A percentile compares a stretch with the other conserved stretches of the same genome.
Conservation (phyloP, 169 alveolate species). For the Cryptosporidium tyzzeri region DNA sequence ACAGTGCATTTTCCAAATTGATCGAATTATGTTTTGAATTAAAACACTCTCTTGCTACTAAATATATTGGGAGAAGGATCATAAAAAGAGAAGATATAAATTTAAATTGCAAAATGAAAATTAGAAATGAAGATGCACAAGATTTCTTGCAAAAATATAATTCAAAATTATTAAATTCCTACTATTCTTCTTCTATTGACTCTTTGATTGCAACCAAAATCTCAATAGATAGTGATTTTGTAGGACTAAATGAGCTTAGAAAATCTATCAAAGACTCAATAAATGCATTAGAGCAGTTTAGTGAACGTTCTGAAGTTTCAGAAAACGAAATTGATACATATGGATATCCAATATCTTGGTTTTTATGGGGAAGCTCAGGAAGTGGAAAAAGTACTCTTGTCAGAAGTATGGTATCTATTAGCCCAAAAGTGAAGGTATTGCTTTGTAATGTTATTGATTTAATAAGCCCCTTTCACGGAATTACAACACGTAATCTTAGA, state of each 20-base stretch:
- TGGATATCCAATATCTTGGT: slow-evolving; percentile 66
- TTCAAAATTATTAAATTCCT: background rate
- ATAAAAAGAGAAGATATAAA: slow-evolving; percentile 3
- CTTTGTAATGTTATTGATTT: slow-evolving; percentile 44
- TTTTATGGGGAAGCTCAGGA: slow-evolving; percentile 57
- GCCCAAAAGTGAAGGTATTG: slow-evolving; percentile 50
- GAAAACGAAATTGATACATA: background rate
- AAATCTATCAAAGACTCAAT: slow-evolving; percentile 20
- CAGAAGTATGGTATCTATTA: slow-evolving; percentile 50
- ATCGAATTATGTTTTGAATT: slow-evolving; percentile 37
- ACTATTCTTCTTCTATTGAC: slow-evolving; percentile 49
- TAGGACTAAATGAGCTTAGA: slow-evolving; percentile 42
- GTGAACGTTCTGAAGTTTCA: background rate
- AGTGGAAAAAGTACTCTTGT: slow-evolving; percentile 71
- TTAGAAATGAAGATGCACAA: slow-evolving; percentile 8
- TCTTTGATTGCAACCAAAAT: slow-evolving; percentile 31
- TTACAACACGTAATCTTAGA: slow-evolving; percentile 65
- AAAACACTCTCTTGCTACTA: slow-evolving; percentile 8
- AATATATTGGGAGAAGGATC: slow-evolving; percentile 19
- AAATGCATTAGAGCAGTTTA: slow-evolving; percentile 12
- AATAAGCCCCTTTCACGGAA: slow-evolving; percentile 63
- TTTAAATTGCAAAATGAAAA: background rate
- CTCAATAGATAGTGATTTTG: slow-evolving; percentile 60
- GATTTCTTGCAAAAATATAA: slow-evolving; percentile 28
- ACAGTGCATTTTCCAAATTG: slow-evolving; percentile 1